Base-by-base conservation (phyloP, 257 asterid genomes). In the Solanum habrochaites region DNA sequence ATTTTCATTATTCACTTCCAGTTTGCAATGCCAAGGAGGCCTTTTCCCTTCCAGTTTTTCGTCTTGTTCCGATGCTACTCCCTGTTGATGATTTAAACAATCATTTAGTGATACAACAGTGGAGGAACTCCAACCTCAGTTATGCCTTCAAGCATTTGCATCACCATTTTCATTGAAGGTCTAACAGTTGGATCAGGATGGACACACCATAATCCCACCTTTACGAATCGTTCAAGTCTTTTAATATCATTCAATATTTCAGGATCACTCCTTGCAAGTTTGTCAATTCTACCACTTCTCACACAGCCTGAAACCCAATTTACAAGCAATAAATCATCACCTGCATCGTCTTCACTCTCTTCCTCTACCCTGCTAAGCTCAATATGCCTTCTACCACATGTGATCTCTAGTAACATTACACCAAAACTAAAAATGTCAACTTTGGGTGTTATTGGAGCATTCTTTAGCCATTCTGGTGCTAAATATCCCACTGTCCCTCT, bases 401-500 rank as follows among this genome's bases (percentile, higher is more conserved):
- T 82, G 1, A 87, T 83, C 29, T 73, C 89, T 1, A 87, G 39
- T 27, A 83, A 20, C 85, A 87, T 77, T 15, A 72, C 58, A 14
- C 87, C 89, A 9, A 25, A 87, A 32, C 89, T 87, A 4, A 71
- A 87, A 2, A 75, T 82, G 69, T 87, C 89, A 1, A 74, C 87
- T 39, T 87, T 87, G 0, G 85, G 62, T 7, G 89, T 73, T 9
- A 87, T 42, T 29, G 85, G 84, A 1, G 70, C 64, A 31, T 56
- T 83, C 85, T 18, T 72, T 47, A 72, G 52, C 89, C 87, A 88
- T 66, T 88, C 87, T 11, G 90, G 90, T 31, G 90, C 90, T 4
- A 88, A 25, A 18, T 88, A 88, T 11, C 88, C 90, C 39, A 62
- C 86, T 47, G 90, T 88, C 75, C 88, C 90, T 80, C 90, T 85